Evolutionary conservation across 2,329 filamentous ascomycete genomes (phyloP), one percentile per base, ranked within the genome.

Genomic region (Microcyclospora tardicrescens): DNA sequence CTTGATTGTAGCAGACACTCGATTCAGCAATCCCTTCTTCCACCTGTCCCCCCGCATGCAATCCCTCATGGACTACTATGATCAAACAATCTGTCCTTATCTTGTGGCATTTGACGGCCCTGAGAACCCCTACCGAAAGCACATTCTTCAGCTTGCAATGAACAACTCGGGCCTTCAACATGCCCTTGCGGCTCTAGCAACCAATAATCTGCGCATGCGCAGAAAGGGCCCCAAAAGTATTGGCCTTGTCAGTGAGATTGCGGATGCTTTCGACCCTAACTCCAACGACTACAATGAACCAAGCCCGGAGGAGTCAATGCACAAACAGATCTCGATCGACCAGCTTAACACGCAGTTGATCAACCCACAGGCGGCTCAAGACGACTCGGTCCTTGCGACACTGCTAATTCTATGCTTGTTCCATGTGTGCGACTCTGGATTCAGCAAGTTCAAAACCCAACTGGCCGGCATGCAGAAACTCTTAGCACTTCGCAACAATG

Each of bases 401-500:
- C 76, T 95, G 28, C 72, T 95, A 30, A 73, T 95, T 8, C 70
- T 95, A 3, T 94, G 86, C 57, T 78, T 95, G 43, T 94, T 93
- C 59, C 83, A 93, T 49, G 86, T 94, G 64, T 91, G 85, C 45
- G 87, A 95, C 60, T 91, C 84, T 1, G 89, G 89, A 2, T 80
- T 95, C 49, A 85, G 84, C 14, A 89, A 89, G 53, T 95, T 95
- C 62, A 84, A 86, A 49, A 91, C 84, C 0, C 89, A 95, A 57
- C 86, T 95, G 53, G 85, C 85, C 1, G 87, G 89, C 0, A 86
- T 95, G 30, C 87, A 86, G 62, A 93, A 93, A 66, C 77, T 96
- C 27, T 72, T 95, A 10, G 75, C 79, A 3, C 75, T 94, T 64
- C 74, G 86, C 42, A 74, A 81, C 47, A 67, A 75, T 56, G 62